Conservation (phyloP, 495 filamentous ascomycete genomes). For the Pyronema domesticum region DNA sequence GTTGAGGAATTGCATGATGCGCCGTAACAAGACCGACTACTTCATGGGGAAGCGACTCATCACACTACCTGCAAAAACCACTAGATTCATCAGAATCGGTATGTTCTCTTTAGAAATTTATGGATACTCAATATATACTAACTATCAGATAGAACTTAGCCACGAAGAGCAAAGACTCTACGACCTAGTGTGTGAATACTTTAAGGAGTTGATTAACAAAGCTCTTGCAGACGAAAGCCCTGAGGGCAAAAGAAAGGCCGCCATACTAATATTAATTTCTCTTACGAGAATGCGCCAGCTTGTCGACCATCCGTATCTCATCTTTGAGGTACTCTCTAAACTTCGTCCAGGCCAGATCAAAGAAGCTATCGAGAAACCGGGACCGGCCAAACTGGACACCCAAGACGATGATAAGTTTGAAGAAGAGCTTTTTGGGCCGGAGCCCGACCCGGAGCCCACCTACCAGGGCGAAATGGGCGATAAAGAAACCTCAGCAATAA, state of each 20-base stretch:
- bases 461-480: not conserved
- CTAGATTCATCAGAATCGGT: not conserved
- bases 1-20: slow-evolving; percentile 14
- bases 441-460: not conserved
- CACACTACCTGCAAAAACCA: slow-evolving; percentile 11
- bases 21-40: slow-evolving; percentile 19
- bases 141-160: slow-evolving; percentile 7
- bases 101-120: not conserved
- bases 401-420: not conserved
- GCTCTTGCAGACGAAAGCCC: not conserved
- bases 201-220: not conserved
- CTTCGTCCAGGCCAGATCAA: not conserved
- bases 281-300: slow-evolving; percentile 21
- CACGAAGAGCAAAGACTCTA: slow-evolving; percentile 13
- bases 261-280: not conserved
- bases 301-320: slow-evolving; percentile 18
- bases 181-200: not conserved
- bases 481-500: not conserved
- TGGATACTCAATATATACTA: not conserved
- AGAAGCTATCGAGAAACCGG: slow-evolving; percentile 4
- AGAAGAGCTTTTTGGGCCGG: not conserved
- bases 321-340: slow-evolving; percentile 9
- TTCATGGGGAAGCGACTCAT: slow-evolving; percentile 17
- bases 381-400: not conserved
- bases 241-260: not conserved